phyloP scores from a whole-genome alignment of 164 flowering plant species.

The Aristolochia californica region DNA sequence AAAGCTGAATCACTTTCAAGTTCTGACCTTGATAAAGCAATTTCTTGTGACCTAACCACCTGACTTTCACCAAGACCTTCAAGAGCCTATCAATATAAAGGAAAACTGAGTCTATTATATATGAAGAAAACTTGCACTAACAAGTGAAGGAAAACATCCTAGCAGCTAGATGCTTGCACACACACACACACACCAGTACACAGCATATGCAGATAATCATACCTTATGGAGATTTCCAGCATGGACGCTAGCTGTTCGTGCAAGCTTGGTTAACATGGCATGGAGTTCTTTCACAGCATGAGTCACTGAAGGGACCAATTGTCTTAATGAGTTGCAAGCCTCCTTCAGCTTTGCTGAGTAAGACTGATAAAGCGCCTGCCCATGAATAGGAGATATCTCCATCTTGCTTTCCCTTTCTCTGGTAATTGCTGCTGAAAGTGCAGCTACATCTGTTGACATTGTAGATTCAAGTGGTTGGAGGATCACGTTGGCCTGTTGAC shows the following conservation, averaged over 20 bases:
- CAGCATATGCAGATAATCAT: neutral
- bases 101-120: constrained; percentile 25
- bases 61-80: constrained; percentile 90
- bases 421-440: constrained; percentile 72
- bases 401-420: constrained; percentile 55
- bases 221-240: constrained; percentile 83
- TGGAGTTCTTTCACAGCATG: constrained; percentile 62
- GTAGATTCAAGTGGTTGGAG: constrained; percentile 84
- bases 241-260: constrained; percentile 79
- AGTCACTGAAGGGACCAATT: constrained; percentile 60
- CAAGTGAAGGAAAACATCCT: no score
- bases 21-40: constrained; percentile 39
- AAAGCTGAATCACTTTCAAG: constrained; percentile 29
- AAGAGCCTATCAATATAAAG: constrained; percentile 46
- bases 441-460: constrained; percentile 76
- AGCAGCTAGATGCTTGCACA: no score
- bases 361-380: constrained; percentile 88
- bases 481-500: constrained; percentile 52
- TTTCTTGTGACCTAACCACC: constrained; percentile 51
- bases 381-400: constrained; percentile 82
- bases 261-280: constrained; percentile 62
- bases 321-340: constrained; percentile 49
- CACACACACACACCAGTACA: no score
- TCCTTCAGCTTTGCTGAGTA: constrained; percentile 58
- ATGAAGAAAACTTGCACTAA: neutral